A percentile compares a stretch with the other conserved stretches of the same genome.
Evolutionary conservation across 305 asterid genomes (phyloP).

Genomic region (Caryopteris hybrid): DNA sequence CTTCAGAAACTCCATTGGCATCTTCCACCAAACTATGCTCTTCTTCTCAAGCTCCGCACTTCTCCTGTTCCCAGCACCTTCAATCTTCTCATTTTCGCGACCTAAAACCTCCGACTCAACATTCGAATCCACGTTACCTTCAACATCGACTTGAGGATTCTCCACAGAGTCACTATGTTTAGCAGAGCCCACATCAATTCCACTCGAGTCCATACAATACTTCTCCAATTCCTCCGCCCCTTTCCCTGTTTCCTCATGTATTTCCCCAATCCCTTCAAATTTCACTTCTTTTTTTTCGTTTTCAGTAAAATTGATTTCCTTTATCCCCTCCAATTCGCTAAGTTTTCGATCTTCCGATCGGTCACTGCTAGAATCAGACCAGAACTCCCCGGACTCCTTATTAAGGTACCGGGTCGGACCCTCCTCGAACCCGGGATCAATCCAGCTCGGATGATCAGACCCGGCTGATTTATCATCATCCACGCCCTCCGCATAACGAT

Average conservation of each 20-base stretch:
- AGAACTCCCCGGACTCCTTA: slow-evolving; percentile 47
- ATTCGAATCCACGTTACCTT: slow-evolving; percentile 13
- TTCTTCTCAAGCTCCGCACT: slow-evolving; percentile 45
- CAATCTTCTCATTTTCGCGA: slow-evolving; percentile 24
- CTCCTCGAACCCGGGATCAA: slow-evolving; percentile 63
- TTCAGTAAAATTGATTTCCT: slow-evolving; percentile 23
- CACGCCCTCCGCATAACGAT: slow-evolving; percentile 20
- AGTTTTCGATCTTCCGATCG: slow-evolving; percentile 47
- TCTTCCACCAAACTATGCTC: slow-evolving; percentile 86
- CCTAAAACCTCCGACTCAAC: slow-evolving; percentile 23
- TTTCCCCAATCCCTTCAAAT: slow-evolving; percentile 28
- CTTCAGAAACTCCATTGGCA: slow-evolving; percentile 71
- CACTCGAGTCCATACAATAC: slow-evolving; percentile 27
- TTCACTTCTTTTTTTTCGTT: slow-evolving; percentile 23
- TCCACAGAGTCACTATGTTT: slow-evolving; percentile 23
- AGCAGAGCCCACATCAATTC: slow-evolving; percentile 23
- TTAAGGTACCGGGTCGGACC: slow-evolving; percentile 35
- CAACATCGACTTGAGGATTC: slow-evolving; percentile 22
- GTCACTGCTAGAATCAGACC: slow-evolving; percentile 83
- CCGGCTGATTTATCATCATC: slow-evolving; percentile 45
- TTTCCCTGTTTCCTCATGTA: slow-evolving; percentile 18
- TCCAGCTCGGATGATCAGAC: slow-evolving; percentile 81
- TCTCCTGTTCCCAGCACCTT: slow-evolving; percentile 17
- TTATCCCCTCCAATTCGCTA: slow-evolving; percentile 29
- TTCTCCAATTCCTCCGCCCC: slow-evolving; percentile 22